Evolutionary conservation across 768 basidiomycete species (phyloP), one percentile per base, ranked within the genome.

Genomic region (Chalciporus piperatus): DNA sequence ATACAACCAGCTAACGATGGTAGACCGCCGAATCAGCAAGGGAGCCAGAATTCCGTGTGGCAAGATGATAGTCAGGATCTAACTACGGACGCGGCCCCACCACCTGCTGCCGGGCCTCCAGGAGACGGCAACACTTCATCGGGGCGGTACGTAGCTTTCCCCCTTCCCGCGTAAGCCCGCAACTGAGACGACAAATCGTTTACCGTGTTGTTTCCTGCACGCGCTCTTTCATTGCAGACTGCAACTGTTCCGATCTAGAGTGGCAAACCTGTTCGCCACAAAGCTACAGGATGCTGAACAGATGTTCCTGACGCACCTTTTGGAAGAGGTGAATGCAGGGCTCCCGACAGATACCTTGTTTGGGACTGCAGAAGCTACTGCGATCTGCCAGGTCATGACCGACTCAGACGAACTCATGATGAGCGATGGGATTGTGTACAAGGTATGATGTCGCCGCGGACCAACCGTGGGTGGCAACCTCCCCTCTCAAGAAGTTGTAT

Each of bases 371-470:
- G 96, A 98, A 68, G 96, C 89, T 1, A 83, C 81, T 6, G 74
- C 76, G 48, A 83, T 85, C 20, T 85, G 87, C 51, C 76, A 82
- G 56, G 69, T 75, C 32, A 97, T 98, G 95, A 78, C 80, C 23
- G 84, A 86, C 60, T 59, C 61, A 14, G 70, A 72, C 48, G 88
- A 95, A 69, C 74, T 98, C 55, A 92, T 97, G 89, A 76, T 92
- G 60, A 87, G 86, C 57, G 91, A 89, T 28, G 89, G 86, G 28
- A 83, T 91, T 50, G 80, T 95, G 47, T 95, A 95, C 74, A 92
- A 85, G 69, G 82, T 92, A 50, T 92, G 73, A 70, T 49, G 50
- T 41, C 40, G 19, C 44, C 41, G 45, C 38, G 43, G 51, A 30
- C 12, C 47, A 16, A 9, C 38, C n/a, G 32, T 41, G 20, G 30